Evolutionary conservation across 2,329 filamentous ascomycete species (phyloP), one percentile per base, ranked within the genome.

Genomic region (Torrubiella hemipterigena): DNA sequence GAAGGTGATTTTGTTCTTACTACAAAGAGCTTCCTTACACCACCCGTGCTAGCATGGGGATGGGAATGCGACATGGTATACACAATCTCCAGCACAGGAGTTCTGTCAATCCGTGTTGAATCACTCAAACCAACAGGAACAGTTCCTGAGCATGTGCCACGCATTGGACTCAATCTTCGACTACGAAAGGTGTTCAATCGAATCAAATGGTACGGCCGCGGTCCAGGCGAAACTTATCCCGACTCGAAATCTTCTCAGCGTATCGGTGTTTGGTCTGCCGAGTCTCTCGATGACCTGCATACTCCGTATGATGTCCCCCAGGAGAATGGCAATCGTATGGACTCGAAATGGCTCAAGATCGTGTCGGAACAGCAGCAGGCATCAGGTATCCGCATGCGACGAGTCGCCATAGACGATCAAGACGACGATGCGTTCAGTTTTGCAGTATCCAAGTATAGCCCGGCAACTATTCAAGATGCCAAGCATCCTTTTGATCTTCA

Each of bases 221-320:
- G 77, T 0, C 73, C 73, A 0, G 73, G 70, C 7, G 75, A 81
- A 49, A 67, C 63, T 7, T 81, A 80, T 48, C 65, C 64, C 6
- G 77, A 81, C 50, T 77, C 73, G 54, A 65, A 67, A 36, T 43
- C 58, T 3, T 62, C 70, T 2, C 72, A 77, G 41, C 56, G 54
- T 3, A 44, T 73, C 0, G 74, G 67, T 2, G 55, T 70, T 24
- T 73, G 59, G 49, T 47, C 45, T 0, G 47, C 43, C 2, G 44
- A 45, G 1, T 50, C 47, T 1, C 52, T 75, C 2, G 55, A 60
- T 1, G 59, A 65, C 1, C 57, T 81, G 17, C 66, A 69, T 44
- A 63, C 65, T 0, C 56, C 60, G 1, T 81, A 80, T 42, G 77
- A 82, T 13, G 72, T 74, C 15, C 77, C 77, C 0, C 77, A 83